These are phyloP conservation scores for Cutaneotrichosporon sp. DNA, from an alignment of 1,284 basidiomycete genomes.

Conservation along the genomic window DNA sequence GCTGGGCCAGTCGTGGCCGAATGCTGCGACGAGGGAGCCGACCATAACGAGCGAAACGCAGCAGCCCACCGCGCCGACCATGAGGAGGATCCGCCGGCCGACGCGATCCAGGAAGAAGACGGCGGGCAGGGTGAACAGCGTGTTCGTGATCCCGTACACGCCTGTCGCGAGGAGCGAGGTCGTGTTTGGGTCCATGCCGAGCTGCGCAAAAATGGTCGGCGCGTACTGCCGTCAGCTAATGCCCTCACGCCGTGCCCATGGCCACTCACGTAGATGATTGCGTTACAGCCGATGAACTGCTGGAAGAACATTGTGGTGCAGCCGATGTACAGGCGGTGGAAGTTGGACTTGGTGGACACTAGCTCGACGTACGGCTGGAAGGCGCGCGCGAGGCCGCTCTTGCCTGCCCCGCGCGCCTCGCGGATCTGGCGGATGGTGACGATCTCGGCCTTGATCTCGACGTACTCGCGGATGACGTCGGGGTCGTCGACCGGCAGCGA, in stretches of 20 bases:
- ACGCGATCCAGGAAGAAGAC: constrained; percentile 44
- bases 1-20: constrained; percentile 17
- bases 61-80: constrained; percentile 26
- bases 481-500: constrained; percentile 24
- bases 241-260: too few species aligned
- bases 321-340: constrained; percentile 22
- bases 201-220: constrained; percentile 35
- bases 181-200: constrained; percentile 36
- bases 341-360: constrained; percentile 17
- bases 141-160: constrained; percentile 45
- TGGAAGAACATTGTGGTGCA: constrained; percentile 25
- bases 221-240: constrained; percentile 13
- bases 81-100: constrained; percentile 41
- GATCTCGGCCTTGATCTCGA: constrained; percentile 40
- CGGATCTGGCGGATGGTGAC: constrained; percentile 19
- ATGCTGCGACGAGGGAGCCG: constrained; percentile 55
- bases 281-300: constrained; percentile 28
- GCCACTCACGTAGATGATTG: constrained; percentile 10
- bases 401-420: background rate
- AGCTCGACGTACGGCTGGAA: constrained; percentile 24
- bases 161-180: constrained; percentile 44
- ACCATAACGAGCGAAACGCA: constrained; percentile 60
- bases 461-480: constrained; percentile 32
- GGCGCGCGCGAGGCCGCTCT: background rate
- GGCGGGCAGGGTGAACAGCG: constrained; percentile 43